Conservation (phyloP, 768 basidiomycete genomes). For the Mycena amicta region DNA sequence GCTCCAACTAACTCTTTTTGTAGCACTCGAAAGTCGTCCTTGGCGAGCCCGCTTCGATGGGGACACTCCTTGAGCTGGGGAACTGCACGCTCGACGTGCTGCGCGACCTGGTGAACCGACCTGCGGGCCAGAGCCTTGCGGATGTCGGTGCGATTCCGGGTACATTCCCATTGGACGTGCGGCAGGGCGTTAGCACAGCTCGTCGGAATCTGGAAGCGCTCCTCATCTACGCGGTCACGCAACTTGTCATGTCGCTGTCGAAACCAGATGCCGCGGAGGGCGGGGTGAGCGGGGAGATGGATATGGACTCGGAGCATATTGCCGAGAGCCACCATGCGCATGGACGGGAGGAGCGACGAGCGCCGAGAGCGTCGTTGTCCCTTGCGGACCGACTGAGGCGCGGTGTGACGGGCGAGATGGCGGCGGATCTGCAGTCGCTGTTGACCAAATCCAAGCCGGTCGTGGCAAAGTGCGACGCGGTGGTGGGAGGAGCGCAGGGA, state of each 20-base stretch:
- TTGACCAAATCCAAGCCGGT: constrained; percentile 67
- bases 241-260: constrained; percentile 77
- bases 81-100: constrained; percentile 77
- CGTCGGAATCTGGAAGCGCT: constrained; percentile 69
- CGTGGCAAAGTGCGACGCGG: constrained; percentile 57
- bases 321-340: constrained; percentile 20
- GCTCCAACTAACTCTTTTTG: not conserved
- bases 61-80: constrained; percentile 84
- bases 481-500: constrained; percentile 42
- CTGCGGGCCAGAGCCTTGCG: constrained; percentile 57
- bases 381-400: constrained; percentile 69
- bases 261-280: constrained; percentile 66
- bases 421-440: constrained; percentile 66
- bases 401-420: constrained; percentile 83
- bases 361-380: constrained; percentile 47
- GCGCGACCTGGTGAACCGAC: constrained; percentile 63
- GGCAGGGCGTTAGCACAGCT: constrained; percentile 57
- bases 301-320: constrained; percentile 32
- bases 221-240: constrained; percentile 71
- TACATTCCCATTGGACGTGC: constrained; percentile 50
- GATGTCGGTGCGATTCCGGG: constrained; percentile 32
- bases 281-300: constrained; percentile 41
- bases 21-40: constrained; percentile 87
- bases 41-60: constrained; percentile 80
- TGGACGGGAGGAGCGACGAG: constrained; percentile 41